phyloP scores from a whole-genome alignment of 192 early-diverging fungal genomes.

The Funneliformis geosporum region DNA sequence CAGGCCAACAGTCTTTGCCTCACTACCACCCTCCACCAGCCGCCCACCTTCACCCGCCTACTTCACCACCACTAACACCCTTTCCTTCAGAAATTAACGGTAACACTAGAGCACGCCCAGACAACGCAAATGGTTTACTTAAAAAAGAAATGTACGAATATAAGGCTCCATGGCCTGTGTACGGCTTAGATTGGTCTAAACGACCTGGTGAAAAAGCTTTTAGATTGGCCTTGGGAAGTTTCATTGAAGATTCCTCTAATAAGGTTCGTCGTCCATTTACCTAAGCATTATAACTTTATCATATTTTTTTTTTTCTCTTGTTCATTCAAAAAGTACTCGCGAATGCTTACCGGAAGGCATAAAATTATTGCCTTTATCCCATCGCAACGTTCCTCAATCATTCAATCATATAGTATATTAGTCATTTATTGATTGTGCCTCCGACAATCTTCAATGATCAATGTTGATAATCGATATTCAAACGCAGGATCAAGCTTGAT shows the following conservation, averaged over 20 bases:
- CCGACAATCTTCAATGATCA: neutral
- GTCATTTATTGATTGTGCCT: too few species aligned
- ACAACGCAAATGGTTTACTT: neutral
- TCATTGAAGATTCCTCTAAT: conserved; percentile 72
- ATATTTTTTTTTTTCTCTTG: conserved; percentile 22
- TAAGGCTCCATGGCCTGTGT: conserved; percentile 81
- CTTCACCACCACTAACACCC: conserved; percentile 10
- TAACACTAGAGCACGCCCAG: neutral
- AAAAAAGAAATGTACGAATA: conserved; percentile 80
- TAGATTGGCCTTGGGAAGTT: conserved; percentile 81
- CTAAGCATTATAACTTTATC: too few species aligned
- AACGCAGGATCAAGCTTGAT: too few species aligned
- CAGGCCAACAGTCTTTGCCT: neutral
- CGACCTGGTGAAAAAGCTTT: conserved; percentile 67
- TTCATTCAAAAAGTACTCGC: neutral
- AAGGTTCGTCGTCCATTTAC: conserved; percentile 42
- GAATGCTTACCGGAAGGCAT: too few species aligned
- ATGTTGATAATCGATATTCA: neutral
- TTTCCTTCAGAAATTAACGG: conserved; percentile 7
- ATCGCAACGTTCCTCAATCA: too few species aligned
- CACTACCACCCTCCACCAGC: neutral
- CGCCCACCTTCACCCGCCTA: conserved; percentile 1
- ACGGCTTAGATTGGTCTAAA: conserved; percentile 87
- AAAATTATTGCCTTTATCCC: too few species aligned
- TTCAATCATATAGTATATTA: too few species aligned